phyloP scores from a whole-genome alignment of 148 eudicot species.

The Diospyros lotus region DNA sequence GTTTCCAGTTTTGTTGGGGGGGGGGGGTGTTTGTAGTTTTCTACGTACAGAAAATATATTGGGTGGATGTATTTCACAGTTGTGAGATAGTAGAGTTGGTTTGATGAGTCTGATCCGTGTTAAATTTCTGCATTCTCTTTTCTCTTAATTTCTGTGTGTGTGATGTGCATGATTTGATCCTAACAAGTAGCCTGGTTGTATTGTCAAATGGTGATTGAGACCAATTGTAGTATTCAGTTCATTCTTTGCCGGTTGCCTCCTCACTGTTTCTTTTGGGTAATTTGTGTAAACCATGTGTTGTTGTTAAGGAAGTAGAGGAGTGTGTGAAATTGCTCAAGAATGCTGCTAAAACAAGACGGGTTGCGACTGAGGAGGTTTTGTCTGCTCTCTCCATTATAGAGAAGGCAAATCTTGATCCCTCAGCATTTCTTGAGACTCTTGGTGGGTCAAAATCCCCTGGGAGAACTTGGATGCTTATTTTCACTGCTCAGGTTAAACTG shows the following conservation, averaged over 20 bases:
- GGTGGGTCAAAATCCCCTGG: conserved; percentile 90
- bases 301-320: conserved; percentile 60
- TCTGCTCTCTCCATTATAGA: conserved; percentile 66
- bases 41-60: no score
- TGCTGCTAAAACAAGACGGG: conserved; percentile 83
- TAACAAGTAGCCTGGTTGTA: not conserved
- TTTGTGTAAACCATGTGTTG: not conserved
- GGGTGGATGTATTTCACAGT: no score
- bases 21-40: no score
- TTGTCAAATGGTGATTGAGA: conserved; percentile 2
- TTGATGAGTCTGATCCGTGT: no score
- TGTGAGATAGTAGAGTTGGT: no score
- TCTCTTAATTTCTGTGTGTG: no score
- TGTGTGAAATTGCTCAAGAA: conserved; percentile 62
- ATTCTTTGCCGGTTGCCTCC: not conserved
- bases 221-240: not conserved
- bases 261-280: not conserved
- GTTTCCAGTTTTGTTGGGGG: no score
- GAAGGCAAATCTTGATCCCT: conserved; percentile 79
- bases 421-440: conserved; percentile 65
- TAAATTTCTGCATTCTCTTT: no score
- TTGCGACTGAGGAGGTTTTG: conserved; percentile 45
- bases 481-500: conserved; percentile 70
- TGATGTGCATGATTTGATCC: no score
- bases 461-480: conserved; percentile 95